Conservation (phyloP, 2,329 filamentous ascomycete species). For the Colletotrichum sp. region DNA sequence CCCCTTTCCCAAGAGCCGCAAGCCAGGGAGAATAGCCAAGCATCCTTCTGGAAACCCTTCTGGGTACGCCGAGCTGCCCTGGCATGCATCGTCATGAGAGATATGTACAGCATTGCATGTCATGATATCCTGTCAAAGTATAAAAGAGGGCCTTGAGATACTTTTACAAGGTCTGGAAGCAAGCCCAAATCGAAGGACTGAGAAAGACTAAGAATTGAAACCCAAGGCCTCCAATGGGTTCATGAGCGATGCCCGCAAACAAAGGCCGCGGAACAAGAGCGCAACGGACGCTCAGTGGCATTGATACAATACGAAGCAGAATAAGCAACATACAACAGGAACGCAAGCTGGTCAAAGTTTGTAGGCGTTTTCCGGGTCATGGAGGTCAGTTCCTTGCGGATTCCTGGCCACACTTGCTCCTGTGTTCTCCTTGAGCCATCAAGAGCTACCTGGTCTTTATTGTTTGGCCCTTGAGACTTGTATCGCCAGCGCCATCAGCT, state of each 20-base stretch:
- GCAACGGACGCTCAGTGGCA: accelerated
- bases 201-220: too few species aligned
- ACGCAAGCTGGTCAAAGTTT: accelerated
- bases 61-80: background rate
- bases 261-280: accelerated
- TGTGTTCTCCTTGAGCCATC: accelerated
- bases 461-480: background rate
- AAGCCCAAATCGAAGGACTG: background rate
- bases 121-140: accelerated
- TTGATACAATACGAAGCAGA: background rate
- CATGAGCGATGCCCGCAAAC: background rate
- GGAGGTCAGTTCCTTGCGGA: background rate
- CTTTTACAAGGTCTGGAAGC: background rate
- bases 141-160: background rate
- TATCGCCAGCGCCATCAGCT: background rate
- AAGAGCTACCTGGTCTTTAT: background rate
- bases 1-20: background rate
- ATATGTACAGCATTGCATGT: background rate
- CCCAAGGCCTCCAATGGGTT: too few species aligned
- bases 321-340: background rate
- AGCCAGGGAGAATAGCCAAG: accelerated
- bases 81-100: accelerated
- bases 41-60: background rate
- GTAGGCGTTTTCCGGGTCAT: too few species aligned
- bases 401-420: background rate